Conservation (phyloP, 2,329 filamentous ascomycete genomes). For the Pseudopyricularia javanii region DNA sequence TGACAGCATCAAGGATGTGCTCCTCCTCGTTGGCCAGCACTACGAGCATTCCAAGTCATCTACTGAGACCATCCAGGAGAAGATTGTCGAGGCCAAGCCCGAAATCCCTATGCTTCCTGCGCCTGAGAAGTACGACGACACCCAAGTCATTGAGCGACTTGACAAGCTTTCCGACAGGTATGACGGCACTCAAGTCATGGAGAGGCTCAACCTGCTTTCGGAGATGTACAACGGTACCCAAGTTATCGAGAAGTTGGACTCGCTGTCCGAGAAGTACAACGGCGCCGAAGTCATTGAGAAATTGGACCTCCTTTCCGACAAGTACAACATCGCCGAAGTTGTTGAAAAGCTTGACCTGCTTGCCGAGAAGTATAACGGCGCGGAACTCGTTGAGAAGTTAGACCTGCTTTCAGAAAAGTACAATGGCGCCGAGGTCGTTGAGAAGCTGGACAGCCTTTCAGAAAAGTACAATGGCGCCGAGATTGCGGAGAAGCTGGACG, state of each 20-base stretch:
- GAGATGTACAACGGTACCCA: conserved; percentile 30
- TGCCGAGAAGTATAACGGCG: neutral
- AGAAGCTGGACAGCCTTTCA: conserved; percentile 37
- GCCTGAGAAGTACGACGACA: conserved; percentile 55
- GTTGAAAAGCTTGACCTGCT: neutral
- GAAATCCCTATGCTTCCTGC: conserved; percentile 45
- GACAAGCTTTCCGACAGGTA: conserved; percentile 32
- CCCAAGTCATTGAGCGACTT: conserved; percentile 45
- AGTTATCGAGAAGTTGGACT: conserved; percentile 43
- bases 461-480: conserved; percentile 23
- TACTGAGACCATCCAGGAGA: conserved; percentile 39
- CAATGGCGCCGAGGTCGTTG: conserved; percentile 47
- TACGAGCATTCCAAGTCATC: conserved; percentile 75
- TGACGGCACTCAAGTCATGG: conserved; percentile 19
- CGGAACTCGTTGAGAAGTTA: too few relatives aligned
- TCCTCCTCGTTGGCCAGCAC: conserved; percentile 70
- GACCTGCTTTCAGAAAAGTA: conserved; percentile 52
- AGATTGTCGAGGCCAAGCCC: conserved; percentile 49
- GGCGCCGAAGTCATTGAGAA: conserved; percentile 19
- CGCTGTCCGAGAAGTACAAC: conserved; percentile 47
- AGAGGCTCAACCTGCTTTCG: conserved; percentile 47
- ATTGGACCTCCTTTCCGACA: conserved; percentile 5
- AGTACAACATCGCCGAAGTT: neutral
- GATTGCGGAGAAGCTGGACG: conserved; percentile 53
- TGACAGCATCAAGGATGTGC: conserved; percentile 74